phyloP scores from a whole-genome alignment of 257 asterid genomes.

The Nicotiana knightiana region DNA sequence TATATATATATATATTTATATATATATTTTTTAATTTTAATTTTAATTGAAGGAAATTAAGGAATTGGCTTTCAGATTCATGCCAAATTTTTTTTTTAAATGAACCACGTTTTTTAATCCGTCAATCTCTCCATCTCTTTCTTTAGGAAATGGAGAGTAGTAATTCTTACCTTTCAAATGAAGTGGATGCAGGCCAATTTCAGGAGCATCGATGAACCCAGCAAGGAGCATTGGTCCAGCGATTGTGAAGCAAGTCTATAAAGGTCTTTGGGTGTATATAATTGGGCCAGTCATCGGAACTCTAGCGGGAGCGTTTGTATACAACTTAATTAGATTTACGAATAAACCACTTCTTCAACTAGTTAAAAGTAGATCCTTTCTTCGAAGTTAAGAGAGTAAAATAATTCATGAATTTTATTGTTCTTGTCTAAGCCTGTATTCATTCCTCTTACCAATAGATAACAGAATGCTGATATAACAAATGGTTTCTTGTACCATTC shows the following conservation, averaged over 20 bases:
- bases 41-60: no score
- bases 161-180: background rate
- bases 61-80: background rate
- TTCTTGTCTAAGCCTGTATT: no score
- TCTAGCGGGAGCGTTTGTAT: slow-evolving; percentile 42
- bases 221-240: slow-evolving; percentile 93
- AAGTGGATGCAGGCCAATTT: slow-evolving; percentile 49
- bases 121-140: no score
- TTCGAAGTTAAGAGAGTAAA: background rate
- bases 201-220: slow-evolving; percentile 94
- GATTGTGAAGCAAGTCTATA: slow-evolving; percentile 35
- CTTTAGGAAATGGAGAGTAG: background rate
- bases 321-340: slow-evolving; percentile 46
- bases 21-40: no score
- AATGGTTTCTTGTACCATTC: no score
- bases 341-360: slow-evolving; percentile 25
- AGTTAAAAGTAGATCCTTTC: background rate
- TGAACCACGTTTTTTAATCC: no score
- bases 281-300: slow-evolving; percentile 58
- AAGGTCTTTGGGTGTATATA: slow-evolving; percentile 57
- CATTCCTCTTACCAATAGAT: no score
- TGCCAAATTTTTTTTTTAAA: no score
- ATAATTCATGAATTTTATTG: background rate
- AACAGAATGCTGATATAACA: no score
- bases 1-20: no score